Evolutionary conservation across 768 basidiomycete species (phyloP).

Genomic region (Hemileccinum rubropunctum): DNA sequence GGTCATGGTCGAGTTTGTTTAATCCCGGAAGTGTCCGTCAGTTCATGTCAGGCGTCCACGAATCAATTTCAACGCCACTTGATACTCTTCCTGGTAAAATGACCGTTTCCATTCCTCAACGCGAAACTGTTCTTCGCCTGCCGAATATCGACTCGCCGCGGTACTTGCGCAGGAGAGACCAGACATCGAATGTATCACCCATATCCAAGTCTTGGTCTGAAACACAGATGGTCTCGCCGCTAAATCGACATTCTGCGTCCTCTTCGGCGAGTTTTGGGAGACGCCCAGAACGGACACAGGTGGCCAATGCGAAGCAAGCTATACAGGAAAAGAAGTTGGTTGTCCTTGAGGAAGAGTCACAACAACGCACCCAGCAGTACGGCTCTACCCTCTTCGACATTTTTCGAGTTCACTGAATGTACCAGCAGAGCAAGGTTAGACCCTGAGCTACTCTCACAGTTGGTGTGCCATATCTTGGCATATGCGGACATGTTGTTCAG

Average conservation of each 20-base stretch:
- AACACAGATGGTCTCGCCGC: slow-evolving; percentile 29
- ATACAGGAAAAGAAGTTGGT: slow-evolving; percentile 40
- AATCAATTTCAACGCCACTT: slow-evolving; percentile 42
- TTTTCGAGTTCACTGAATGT: not conserved
- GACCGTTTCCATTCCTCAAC: slow-evolving; percentile 24
- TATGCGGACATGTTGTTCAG: slow-evolving; percentile 76
- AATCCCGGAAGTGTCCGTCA: slow-evolving; percentile 65
- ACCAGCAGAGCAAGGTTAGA: slow-evolving; percentile 11
- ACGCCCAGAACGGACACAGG: slow-evolving; percentile 42
- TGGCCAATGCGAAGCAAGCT: slow-evolving; percentile 23
- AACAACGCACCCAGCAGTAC: slow-evolving; percentile 14
- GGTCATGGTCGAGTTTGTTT: slow-evolving; percentile 81
- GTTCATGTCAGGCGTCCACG: slow-evolving; percentile 61
- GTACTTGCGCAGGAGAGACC: slow-evolving; percentile 28
- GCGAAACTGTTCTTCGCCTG: slow-evolving; percentile 18
- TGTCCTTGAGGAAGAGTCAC: slow-evolving; percentile 28
- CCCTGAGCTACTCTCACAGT: slow-evolving; percentile 37
- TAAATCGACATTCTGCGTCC: slow-evolving; percentile 36
- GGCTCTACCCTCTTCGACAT: not conserved
- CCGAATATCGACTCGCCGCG: slow-evolving; percentile 30
- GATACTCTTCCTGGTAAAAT: slow-evolving; percentile 23
- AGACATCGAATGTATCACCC: slow-evolving; percentile 25
- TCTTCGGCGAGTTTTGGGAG: slow-evolving; percentile 41
- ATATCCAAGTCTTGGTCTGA: slow-evolving; percentile 63
- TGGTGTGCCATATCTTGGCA: slow-evolving; percentile 54